A percentile compares a stretch with the other conserved stretches of the same genome.
Evolutionary conservation across 164 flowering plant genomes (phyloP).

Genomic region (Nelumbo lutea): DNA sequence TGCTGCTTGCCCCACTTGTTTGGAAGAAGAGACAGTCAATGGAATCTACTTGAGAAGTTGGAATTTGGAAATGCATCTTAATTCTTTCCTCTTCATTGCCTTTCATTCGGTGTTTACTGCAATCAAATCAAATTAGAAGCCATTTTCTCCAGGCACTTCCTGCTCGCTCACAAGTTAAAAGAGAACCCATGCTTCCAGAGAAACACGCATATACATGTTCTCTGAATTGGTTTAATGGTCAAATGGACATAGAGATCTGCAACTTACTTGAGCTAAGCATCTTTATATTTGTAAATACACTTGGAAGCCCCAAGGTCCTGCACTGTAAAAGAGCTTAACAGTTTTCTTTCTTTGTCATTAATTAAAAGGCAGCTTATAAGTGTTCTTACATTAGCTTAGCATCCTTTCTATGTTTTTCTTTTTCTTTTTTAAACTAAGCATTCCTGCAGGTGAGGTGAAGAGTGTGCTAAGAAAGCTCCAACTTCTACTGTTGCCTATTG

Average conservation of each 20-base stretch:
- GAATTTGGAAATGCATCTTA: not conserved
- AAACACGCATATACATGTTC: not conserved
- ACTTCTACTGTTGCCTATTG: too few relatives aligned
- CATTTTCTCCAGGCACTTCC: not conserved
- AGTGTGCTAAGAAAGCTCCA: too few relatives aligned
- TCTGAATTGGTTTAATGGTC: not conserved
- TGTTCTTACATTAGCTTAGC: not conserved
- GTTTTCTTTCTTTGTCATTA: not conserved
- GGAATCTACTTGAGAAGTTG: conserved; percentile 19
- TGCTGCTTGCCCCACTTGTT: conserved; percentile 62
- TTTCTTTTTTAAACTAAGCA: not conserved
- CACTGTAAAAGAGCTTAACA: not conserved
- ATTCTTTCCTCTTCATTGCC: not conserved
- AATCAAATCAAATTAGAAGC: not conserved
- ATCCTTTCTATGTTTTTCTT: too few relatives aligned
- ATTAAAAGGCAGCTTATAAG: not conserved
- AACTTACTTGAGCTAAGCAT: not conserved
- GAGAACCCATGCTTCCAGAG: not conserved
- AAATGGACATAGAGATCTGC: not conserved
- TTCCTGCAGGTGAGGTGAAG: too few relatives aligned
- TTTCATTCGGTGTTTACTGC: conserved; percentile 3
- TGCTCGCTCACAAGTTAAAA: not conserved
- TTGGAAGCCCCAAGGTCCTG: not conserved
- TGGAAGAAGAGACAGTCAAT: conserved; percentile 41
- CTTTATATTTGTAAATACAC: not conserved